Evolutionary conservation across 2,329 filamentous ascomycete species (phyloP).

Genomic region (Sporothrix schenckii): DNA sequence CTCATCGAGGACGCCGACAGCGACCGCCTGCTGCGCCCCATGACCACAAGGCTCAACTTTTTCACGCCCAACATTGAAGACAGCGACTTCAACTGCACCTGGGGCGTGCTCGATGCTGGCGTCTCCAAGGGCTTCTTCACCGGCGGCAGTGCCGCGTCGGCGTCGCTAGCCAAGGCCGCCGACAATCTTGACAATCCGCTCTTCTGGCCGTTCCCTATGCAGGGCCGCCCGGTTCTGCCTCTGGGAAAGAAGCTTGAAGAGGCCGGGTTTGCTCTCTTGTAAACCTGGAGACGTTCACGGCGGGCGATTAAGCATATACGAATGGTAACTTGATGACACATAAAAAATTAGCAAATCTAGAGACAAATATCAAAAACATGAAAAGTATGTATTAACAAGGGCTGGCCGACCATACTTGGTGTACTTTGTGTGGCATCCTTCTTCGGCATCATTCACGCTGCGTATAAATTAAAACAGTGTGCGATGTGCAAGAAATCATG

Average conservation of each 20-base stretch:
- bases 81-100: conserved; percentile 54
- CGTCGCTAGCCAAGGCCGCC: conserved; percentile 37
- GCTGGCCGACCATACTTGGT: too few species aligned
- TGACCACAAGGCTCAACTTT: conserved; percentile 59
- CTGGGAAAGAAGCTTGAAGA: conserved; percentile 52
- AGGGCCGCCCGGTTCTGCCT: conserved; percentile 59
- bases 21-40: conserved; percentile 46
- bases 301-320: neutral
- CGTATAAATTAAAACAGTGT: too few species aligned
- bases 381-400: too few species aligned
- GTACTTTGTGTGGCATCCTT: too few species aligned
- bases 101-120: conserved; percentile 43
- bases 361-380: too few species aligned
- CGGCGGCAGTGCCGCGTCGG: conserved; percentile 23
- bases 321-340: neutral
- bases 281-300: neutral
- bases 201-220: conserved; percentile 65
- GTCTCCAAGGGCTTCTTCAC: conserved; percentile 21
- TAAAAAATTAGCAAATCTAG: too few species aligned
- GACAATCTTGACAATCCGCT: conserved; percentile 56
- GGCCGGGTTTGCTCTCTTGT: conserved; percentile 55
- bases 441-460: too few species aligned
- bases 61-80: conserved; percentile 56
- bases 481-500: too few species aligned
- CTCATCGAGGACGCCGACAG: neutral